Base-by-base conservation (phyloP, 2,329 filamentous ascomycete species). In the Fusarium mangiferae region DNA sequence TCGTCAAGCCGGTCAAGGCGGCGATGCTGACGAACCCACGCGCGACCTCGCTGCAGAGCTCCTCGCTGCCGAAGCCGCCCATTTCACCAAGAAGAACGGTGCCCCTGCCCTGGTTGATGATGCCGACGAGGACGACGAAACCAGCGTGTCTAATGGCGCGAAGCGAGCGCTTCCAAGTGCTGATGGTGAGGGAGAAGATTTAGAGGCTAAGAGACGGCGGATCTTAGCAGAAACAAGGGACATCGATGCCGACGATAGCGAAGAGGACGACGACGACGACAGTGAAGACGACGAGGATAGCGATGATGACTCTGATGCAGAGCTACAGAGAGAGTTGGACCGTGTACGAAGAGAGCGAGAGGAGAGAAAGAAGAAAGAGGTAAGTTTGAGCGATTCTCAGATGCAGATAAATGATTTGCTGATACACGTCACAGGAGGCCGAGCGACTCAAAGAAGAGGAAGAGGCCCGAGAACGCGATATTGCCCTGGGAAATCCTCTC, bases 21-120 rank as follows among this genome's bases (percentile, higher is more conserved):
- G 94, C 75, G 92, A 91, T 74, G 92, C 92, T 38, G 82, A 83
- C 57, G 92, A 92, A 74, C 85, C 88, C 66, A 68, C 80, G 61
- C 94, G 93, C 80, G 96, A 99, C 81, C 89, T 99, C 60, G 92
- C 94, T 77, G 93, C 95, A 52, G 95, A 99, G 84, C 91, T 99
- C 38, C 88, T 98, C 66, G 91, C 92, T 75, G 96, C 95, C 51
- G 96, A 99, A 84, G 92, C 93, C 62, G 92, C 91, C 26, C 93
- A 98, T 85, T 96, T 93, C 81, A 91, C 94, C 75, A 97, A 97
- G 88, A 92, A 92, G 84, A 92, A 92, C 74, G 89, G 87, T 48
- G 83, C 85, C 12, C 80, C 84, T 17, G 79, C 84, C 24, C 82
- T 82, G 44, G 77, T 85, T 20, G 84, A 87, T 49, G 87, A 89